Conservation (phyloP, 257 asterid species). For the Nicotiana benthamiana region DNA sequence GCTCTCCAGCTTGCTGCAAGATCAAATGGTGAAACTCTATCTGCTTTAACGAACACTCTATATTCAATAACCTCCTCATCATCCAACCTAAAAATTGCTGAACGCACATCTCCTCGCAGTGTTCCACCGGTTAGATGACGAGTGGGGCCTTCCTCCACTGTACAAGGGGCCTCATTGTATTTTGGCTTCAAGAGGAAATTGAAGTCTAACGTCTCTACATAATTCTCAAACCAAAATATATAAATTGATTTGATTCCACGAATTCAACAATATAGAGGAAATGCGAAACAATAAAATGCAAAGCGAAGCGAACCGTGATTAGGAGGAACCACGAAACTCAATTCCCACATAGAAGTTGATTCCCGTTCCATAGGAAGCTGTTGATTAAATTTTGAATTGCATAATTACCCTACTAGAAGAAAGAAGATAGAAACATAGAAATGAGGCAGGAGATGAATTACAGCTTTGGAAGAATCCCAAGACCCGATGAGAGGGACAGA, state of each 20-base stretch:
- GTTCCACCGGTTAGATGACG: conserved; percentile 73
- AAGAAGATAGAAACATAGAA: too few species aligned
- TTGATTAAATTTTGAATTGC: neutral
- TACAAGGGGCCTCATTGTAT: conserved; percentile 36
- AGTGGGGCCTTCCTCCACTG: conserved; percentile 86
- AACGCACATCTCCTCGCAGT: conserved; percentile 64
- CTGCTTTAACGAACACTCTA: conserved; percentile 66
- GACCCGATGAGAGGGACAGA: conserved; percentile 89
- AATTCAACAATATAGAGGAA: neutral
- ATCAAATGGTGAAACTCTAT: conserved; percentile 87
- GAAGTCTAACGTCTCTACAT: conserved; percentile 81
- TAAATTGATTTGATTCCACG: conserved; percentile 3
- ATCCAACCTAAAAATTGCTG: conserved; percentile 54
- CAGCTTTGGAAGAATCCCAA: conserved; percentile 92
- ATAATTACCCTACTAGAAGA: neutral
- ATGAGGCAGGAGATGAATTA: too few species aligned
- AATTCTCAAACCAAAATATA: neutral
- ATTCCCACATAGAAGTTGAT: conserved; percentile 86
- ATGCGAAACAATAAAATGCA: neutral
- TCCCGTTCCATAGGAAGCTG: conserved; percentile 91
- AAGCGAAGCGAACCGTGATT: conserved; percentile 30
- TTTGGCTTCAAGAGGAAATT: conserved; percentile 86
- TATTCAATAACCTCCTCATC: conserved; percentile 68
- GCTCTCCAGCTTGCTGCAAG: conserved; percentile 99
- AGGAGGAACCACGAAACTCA: conserved; percentile 92